Conservation (phyloP, 2,329 filamentous ascomycete species). For the Sporothrix schenckii region DNA sequence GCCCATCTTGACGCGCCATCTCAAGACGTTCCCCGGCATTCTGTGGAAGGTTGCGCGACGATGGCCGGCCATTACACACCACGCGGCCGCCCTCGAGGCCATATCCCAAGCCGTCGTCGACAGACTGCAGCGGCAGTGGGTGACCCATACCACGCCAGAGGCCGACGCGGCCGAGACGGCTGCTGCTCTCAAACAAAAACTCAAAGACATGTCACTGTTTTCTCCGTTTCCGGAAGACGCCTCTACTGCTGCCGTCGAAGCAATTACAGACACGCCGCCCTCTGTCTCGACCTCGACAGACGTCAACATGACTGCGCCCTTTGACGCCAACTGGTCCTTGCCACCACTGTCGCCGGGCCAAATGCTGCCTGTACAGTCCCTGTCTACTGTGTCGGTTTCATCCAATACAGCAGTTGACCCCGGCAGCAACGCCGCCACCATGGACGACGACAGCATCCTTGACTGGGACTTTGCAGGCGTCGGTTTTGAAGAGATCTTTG, state of each 20-base stretch:
- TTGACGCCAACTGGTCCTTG: constrained; percentile 6
- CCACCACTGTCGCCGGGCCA: not conserved
- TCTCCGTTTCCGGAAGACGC: not conserved
- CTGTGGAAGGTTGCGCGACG: constrained; percentile 27
- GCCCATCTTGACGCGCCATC: constrained; percentile 19
- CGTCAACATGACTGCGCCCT: constrained; percentile 11
- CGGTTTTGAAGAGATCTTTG: constrained; percentile 27
- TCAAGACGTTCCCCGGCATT: constrained; percentile 20
- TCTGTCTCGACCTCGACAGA: not conserved
- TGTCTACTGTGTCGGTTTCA: not conserved
- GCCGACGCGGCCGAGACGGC: not conserved
- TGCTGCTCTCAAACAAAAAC: not conserved
- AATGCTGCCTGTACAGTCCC: not conserved
- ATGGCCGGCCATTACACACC: constrained; percentile 21
- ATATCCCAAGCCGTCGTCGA: not conserved
- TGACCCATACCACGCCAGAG: not conserved
- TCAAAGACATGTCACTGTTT: constrained; percentile 13
- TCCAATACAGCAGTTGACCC: not conserved
- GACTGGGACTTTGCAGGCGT: constrained; percentile 29
- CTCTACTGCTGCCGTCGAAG: not conserved
- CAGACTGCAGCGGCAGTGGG: not conserved
- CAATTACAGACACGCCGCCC: not conserved
- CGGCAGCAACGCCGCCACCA: not conserved
- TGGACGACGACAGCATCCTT: not conserved
- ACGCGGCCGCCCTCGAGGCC: not conserved